Evolutionary conservation across 768 basidiomycete species (phyloP), one percentile per base, ranked within the genome.

Genomic region (Mycena floridula): DNA sequence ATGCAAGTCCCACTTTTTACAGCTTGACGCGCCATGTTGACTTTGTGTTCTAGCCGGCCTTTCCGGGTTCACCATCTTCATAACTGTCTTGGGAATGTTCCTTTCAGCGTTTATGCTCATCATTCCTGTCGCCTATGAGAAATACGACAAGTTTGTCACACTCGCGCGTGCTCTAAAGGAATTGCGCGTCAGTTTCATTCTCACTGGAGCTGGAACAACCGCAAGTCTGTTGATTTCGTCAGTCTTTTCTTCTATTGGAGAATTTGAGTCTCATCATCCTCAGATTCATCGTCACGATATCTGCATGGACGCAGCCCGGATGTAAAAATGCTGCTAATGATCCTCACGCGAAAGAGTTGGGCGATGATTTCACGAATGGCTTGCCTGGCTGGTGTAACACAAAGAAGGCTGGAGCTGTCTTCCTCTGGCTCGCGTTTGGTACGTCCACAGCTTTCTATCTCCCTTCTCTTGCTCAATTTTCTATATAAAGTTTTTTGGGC

Each of bases 381-480:
- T 69, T 97, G 2, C 64, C 74, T 3, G 80, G 86, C 0, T 96
- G 89, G 88, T 97, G 93, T 63, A 80, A 72, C 50, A 94, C 93
- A 6, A 97, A 96, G 68, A 92, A 90, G 55, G 93, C 93, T 2
- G 89, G 78, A 0, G 80, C 80, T 4, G 78, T 94, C 37, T 96
- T 97, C 65, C 85, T 93, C 59, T 95, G 92, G 93, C 60, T 91
- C 7, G 70, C 79, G 1, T 88, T 89, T 44, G 72, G 89, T 89
- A 52, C 38, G 81, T 69, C 7, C 15, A 25, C 18, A 5, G 40
- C 26, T 13, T 7, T 18, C 41, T n/a, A 13, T 22, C 38, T 24
- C 30, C 16, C 45, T 51, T 37, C 26, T 22, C 51, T 43, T 26
- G 11, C 45, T 25, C 25, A 25, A 25, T 42, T 44, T 40, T n/a